phyloP scores from a whole-genome alignment of 768 basidiomycete genomes.

The Suillus variegatus region DNA sequence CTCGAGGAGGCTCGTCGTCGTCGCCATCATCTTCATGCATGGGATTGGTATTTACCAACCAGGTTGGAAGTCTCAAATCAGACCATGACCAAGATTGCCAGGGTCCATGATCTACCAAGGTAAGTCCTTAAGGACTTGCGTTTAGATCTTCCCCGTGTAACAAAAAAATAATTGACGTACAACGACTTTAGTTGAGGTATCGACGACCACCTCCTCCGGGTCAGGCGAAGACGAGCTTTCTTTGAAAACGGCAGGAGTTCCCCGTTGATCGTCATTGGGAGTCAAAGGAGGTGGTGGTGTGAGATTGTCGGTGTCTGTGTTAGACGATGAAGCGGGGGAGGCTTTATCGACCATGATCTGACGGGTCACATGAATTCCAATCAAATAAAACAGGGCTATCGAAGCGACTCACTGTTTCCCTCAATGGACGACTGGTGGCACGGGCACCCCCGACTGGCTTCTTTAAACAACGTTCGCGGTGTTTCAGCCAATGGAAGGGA shows the following conservation, averaged over 20 bases:
- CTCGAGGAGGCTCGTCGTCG: slow-evolving; percentile 22
- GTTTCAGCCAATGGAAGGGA: slow-evolving; percentile 66
- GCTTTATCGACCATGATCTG: slow-evolving; percentile 22
- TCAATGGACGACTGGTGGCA: slow-evolving; percentile 18
- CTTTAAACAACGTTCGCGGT: slow-evolving; percentile 60
- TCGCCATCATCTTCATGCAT: slow-evolving; percentile 23
- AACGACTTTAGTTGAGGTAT: slow-evolving; percentile 15
- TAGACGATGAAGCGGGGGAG: slow-evolving; percentile 30
- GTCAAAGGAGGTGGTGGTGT: slow-evolving; percentile 40
- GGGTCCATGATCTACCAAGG: slow-evolving; percentile 23
- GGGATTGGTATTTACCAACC: slow-evolving; percentile 17
- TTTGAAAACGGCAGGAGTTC: slow-evolving; percentile 21
- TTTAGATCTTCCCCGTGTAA: background rate
- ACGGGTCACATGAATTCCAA: slow-evolving; percentile 1
- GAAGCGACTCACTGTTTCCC: slow-evolving; percentile 22
- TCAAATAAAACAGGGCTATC: background rate
- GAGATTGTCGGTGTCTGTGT: slow-evolving; percentile 30
- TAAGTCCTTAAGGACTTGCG: slow-evolving; percentile 19
- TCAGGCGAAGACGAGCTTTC: slow-evolving; percentile 26
- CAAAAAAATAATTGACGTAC: slow-evolving; percentile 23
- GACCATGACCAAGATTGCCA: slow-evolving; percentile 38
- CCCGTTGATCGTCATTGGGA: slow-evolving; percentile 33
- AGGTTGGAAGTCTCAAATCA: slow-evolving; percentile 30
- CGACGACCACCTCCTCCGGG: slow-evolving; percentile 18
- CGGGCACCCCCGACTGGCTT: slow-evolving; percentile 32